phyloP scores from a whole-genome alignment of 148 eudicot genomes.

The Spergularia bocconei region DNA sequence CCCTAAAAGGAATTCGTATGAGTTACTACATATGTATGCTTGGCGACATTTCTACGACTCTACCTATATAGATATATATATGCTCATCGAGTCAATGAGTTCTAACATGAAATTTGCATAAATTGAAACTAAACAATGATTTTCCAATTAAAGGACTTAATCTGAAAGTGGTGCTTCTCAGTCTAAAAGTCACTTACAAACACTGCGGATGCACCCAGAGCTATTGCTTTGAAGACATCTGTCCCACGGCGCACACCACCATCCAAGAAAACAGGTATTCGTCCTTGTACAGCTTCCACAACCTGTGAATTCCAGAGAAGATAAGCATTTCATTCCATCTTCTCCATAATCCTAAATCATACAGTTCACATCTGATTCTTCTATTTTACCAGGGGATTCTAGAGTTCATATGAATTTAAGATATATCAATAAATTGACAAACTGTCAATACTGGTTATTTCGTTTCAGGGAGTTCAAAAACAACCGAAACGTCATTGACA shows the following conservation, averaged over 20 bases:
- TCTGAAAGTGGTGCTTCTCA: not conserved
- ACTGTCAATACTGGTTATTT: not conserved
- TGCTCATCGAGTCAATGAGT: no score
- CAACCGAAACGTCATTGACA: not conserved
- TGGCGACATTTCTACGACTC: no score
- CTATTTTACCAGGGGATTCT: not conserved
- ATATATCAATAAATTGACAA: no score
- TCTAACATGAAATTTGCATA: no score
- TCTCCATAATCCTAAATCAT: not conserved
- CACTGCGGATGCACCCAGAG: constrained; percentile 81
- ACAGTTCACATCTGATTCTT: no score
- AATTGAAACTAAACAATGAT: no score
- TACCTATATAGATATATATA: no score
- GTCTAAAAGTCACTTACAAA: constrained; percentile 61
- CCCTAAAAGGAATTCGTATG: no score
- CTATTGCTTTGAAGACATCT: constrained; percentile 84
- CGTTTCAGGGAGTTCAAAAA: not conserved
- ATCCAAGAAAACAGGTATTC: constrained; percentile 73
- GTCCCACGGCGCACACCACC: constrained; percentile 90
- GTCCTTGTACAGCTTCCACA: constrained; percentile 56
- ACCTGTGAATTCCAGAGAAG: constrained; percentile 35
- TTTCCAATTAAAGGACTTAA: no score
- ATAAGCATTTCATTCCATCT: not conserved
- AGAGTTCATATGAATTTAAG: not conserved
- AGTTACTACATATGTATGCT: no score